phyloP scores from a whole-genome alignment of 169 alveolate genomes.

The Cryptosporidium canis region DNA sequence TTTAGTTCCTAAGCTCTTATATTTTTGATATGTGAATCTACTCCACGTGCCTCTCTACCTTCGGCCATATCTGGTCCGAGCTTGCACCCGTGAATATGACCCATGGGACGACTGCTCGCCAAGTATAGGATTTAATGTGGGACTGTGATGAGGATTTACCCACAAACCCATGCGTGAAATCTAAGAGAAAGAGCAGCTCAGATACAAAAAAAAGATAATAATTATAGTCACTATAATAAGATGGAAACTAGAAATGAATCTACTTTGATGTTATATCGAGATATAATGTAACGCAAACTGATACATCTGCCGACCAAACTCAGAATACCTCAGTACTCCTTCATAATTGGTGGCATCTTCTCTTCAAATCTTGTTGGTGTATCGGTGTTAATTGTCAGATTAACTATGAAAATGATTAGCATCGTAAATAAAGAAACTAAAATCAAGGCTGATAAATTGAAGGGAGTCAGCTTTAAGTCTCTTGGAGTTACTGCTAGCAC shows the following conservation, averaged over 20 bases:
- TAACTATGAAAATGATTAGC: conserved; percentile 39
- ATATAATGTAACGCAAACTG: background rate
- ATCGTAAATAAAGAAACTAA: conserved; percentile 25
- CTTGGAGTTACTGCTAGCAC: background rate
- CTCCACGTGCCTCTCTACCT: too few species aligned
- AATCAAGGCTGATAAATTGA: conserved; percentile 43
- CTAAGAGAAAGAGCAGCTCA: background rate
- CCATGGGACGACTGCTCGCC: too few species aligned
- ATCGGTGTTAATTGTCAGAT: conserved; percentile 45
- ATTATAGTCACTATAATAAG: background rate
- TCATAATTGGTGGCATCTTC: conserved; percentile 71
- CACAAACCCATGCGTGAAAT: background rate
- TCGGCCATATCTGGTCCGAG: too few species aligned
- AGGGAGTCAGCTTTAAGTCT: conserved; percentile 46
- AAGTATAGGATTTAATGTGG: too few species aligned
- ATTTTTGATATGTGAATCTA: too few species aligned
- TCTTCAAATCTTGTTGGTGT: conserved; percentile 70
- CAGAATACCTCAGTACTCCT: conserved; percentile 27
- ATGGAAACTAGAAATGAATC: background rate
- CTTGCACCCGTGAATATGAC: too few species aligned
- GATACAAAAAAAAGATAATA: background rate
- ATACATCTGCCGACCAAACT: background rate
- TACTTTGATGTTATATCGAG: background rate
- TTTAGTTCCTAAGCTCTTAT: background rate
- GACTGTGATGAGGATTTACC: background rate